phyloP scores from a whole-genome alignment of 257 asterid genomes.

The Schizonepeta tenuifolia region DNA sequence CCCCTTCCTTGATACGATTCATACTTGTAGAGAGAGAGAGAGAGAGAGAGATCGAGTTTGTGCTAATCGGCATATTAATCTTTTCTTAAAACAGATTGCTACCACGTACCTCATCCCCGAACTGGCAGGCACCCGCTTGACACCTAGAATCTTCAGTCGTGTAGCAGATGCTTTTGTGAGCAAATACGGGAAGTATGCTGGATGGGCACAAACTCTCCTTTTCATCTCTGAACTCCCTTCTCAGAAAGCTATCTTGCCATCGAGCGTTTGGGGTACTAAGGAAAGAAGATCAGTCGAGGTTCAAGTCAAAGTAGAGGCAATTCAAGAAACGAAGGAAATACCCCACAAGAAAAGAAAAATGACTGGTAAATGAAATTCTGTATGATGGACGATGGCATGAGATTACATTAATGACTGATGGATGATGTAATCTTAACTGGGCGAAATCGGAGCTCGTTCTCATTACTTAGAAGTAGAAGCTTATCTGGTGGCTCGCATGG shows the following conservation, averaged over 20 bases:
- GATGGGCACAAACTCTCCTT: conserved; percentile 99
- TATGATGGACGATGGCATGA: neutral
- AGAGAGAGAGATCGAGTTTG: too few species aligned
- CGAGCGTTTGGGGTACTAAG: conserved; percentile 35
- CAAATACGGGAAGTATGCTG: conserved; percentile 93
- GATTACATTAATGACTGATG: too few species aligned
- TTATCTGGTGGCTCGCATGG: neutral
- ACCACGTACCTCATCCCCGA: conserved; percentile 91
- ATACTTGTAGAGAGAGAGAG: neutral
- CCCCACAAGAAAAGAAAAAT: conserved; percentile 19
- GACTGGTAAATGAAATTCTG: conserved; percentile 26
- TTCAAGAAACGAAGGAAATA: conserved; percentile 20
- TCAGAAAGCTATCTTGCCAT: conserved; percentile 77
- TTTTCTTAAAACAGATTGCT: conserved; percentile 63
- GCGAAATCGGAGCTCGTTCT: neutral
- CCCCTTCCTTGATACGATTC: neutral
- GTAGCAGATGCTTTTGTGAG: conserved; percentile 87
- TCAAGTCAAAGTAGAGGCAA: conserved; percentile 30
- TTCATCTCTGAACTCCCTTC: conserved; percentile 94
- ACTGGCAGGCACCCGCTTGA: conserved; percentile 75
- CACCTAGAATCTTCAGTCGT: conserved; percentile 57
- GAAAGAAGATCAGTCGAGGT: conserved; percentile 39
- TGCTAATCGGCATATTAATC: neutral
- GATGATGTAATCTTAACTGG: neutral
- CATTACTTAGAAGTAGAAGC: neutral